Evolutionary conservation across 257 asterid genomes (phyloP).

Genomic region (Gynochthodes officinalis): DNA sequence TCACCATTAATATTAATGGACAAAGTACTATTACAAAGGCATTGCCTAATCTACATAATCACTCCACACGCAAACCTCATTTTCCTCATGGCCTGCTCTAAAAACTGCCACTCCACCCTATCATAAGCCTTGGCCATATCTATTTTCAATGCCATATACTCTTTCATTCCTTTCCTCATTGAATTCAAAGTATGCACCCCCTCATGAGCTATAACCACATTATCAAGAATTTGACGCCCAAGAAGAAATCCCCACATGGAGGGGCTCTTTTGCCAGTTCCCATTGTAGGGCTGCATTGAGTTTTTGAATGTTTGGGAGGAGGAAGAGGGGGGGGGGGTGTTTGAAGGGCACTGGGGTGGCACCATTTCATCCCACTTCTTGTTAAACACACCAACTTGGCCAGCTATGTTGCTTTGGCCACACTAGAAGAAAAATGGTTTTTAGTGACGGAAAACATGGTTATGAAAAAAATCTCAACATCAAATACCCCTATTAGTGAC

Average conservation of each 20-base stretch:
- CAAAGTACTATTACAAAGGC: constrained; percentile 68
- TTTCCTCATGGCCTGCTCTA: too few relatives aligned
- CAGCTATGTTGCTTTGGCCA: constrained; percentile 87
- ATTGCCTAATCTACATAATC: constrained; percentile 30
- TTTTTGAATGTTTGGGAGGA: constrained; percentile 34
- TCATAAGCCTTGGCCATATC: too few relatives aligned
- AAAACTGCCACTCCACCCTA: too few relatives aligned
- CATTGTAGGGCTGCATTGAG: constrained; percentile 36
- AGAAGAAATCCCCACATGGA: constrained; percentile 47
- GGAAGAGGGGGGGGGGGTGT: too few relatives aligned
- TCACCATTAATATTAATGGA: constrained; percentile 46
- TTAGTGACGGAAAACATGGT: too few relatives aligned
- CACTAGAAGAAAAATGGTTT: constrained; percentile 62
- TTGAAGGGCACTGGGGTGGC: constrained; percentile 37
- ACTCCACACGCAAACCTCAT: constrained; percentile 14
- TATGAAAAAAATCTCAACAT: too few relatives aligned
- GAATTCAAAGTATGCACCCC: too few relatives aligned
- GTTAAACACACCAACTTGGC: constrained; percentile 54
- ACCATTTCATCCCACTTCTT: constrained; percentile 49
- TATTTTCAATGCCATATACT: too few relatives aligned
- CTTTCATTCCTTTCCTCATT: too few relatives aligned
- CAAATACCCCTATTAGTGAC: too few relatives aligned
- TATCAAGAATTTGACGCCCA: constrained; percentile 64
- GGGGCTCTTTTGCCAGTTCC: constrained; percentile 74
- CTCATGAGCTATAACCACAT: constrained; percentile 47